Conservation (phyloP, 83 land plant species). For the Thuja plicata region DNA sequence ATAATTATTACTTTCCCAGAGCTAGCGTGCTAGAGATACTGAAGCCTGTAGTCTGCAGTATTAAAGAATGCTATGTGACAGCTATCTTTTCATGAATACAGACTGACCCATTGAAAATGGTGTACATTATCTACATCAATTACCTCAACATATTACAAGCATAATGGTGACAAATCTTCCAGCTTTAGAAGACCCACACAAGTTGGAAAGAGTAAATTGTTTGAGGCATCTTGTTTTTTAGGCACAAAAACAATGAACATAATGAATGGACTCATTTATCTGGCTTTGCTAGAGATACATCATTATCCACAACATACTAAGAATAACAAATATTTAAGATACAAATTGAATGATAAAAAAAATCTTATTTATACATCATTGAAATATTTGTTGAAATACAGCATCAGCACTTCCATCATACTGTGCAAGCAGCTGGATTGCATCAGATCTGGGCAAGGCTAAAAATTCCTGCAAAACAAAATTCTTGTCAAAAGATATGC, state of each 20-base stretch:
- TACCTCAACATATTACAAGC: neutral
- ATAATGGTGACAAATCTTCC: neutral
- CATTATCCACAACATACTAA: neutral
- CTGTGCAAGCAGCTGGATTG: constrained; percentile 91
- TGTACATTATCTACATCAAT: neutral
- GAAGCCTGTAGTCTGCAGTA: neutral
- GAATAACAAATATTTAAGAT: neutral
- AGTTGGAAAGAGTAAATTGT: neutral
- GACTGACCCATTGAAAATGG: neutral
- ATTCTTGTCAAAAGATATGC: neutral
- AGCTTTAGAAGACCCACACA: neutral
- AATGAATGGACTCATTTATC: neutral
- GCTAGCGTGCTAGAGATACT: neutral
- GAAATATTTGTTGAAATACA: constrained; percentile 84
- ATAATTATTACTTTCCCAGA: neutral
- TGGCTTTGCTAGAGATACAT: neutral
- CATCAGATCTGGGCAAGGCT: constrained; percentile 97
- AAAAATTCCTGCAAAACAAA: constrained; percentile 82
- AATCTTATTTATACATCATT: constrained; percentile 11
- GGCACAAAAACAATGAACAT: neutral
- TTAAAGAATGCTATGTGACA: neutral
- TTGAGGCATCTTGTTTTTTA: neutral
- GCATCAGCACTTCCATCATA: constrained; percentile 93
- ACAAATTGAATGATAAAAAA: neutral
- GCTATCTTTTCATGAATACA: neutral